Base-by-base conservation (phyloP, 345 rosid genomes). In the Pelargonium nanum region DNA sequence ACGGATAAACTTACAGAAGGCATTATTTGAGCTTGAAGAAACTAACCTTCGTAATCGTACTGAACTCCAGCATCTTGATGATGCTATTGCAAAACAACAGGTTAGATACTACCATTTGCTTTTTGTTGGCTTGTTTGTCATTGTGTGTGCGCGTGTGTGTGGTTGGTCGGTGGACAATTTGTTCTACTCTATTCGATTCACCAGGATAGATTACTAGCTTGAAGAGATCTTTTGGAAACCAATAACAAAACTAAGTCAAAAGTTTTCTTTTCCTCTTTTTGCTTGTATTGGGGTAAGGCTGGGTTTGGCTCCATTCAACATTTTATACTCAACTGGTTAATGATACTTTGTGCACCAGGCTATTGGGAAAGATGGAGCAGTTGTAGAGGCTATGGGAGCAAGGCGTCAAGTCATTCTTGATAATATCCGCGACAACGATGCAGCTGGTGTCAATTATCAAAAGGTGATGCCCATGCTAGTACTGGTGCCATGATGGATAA, bases 371-470 rank as follows among this genome's bases (percentile, higher is more conserved):
- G 89, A 85, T 65, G 78, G 77, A 63, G 57, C 80, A 53, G 78
- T 81, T 54, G 78, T 80, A 1, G 82, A 86, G 59, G 79, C 83
- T 66, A 69, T 89, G 67, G 81, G 80, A 72, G 79, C 70, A 63
- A 83, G 95, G 82, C 84, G 91, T 63, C 96, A 83, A 87, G 79
- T 78, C 51, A 87, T 89, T 79, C 98, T 92, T 30, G 98, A 92
- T 80, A 89, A 92, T 72, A 87, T 92, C 67, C 87, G 95, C 16
- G 98, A 92, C 71, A 92, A 92, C 64, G 98, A 92, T 73, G 98
- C 89, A 73, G 84, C 93, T 53, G 93, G 93, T 61, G 71, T 81
- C 65, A 83, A 75, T 72, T 89, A 92, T 72, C 85, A 76, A 54
- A 81, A 84, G 88, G 98, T 91, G 72, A 74, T 57, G 64, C 65